Evolutionary conservation across 2,329 filamentous ascomycete species (phyloP), one percentile per base, ranked within the genome.

Genomic region (Hansfordia pulvinata): DNA sequence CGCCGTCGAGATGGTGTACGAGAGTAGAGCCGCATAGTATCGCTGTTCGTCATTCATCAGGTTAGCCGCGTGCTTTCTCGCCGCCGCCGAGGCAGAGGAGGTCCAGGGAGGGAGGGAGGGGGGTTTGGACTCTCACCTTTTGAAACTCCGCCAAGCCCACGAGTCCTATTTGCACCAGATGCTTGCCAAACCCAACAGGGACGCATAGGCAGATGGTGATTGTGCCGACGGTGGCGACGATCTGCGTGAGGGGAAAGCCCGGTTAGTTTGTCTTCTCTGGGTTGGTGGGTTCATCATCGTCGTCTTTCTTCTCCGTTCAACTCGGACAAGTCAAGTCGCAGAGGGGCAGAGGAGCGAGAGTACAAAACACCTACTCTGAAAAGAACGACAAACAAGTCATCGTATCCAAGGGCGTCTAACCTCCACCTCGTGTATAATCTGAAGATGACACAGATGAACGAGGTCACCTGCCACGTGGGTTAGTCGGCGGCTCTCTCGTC

Each of bases 1-100:
- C 0, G 46, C 43, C 9, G 46, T 50, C 6, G 49, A 51, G 23
- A 48, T 31, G n/a, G 32, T 39, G 32, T 52, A 55, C 4, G 44
- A 36, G 8, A 38, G 40, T 22, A 51, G 37, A 6, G 42, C 34
- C 2, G 52, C 32, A 30, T 52, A 54, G 30, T 48, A 48, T 8
- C 38, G 41, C 48, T 53, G 20, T 10, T 7, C 4, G 16, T 6
- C 12, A 4, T 14, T 11, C 11, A 13, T 14, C 10, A 23, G 10
- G 6, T 23, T 10, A 8, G 21, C 6, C 5, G 6, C 11, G 11
- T 4, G 16, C 4, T 12, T 17, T 9, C 10, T 10, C 3, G 10
- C 23, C 6, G 23, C 14, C 10, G 11, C 23, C 10, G 6, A 16
- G n/a, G 6, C 6, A 4, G 12, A 9, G 23, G 14, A 3, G 10